Conservation (phyloP, 2,329 filamentous ascomycete species). For the Sodiomyces alkalinus region DNA sequence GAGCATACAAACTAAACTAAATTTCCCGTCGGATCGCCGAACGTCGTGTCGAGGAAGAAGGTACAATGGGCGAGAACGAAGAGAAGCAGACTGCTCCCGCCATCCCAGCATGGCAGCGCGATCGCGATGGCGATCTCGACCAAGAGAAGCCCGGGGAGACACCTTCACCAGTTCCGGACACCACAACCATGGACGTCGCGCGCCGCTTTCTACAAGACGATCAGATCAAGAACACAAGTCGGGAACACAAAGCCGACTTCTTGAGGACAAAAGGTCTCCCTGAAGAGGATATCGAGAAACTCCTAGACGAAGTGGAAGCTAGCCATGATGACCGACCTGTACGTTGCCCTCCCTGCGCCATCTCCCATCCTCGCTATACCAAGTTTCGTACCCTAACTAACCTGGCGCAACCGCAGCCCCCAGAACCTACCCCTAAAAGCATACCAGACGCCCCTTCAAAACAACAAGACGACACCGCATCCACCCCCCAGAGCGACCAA, state of each 20-base stretch:
- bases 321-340: too few relatives aligned
- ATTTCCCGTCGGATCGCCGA: too few relatives aligned
- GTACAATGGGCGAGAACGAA: too few relatives aligned
- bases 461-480: slow-evolving; percentile 3
- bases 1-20: too few relatives aligned
- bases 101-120: too few relatives aligned
- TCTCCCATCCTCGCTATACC: too few relatives aligned
- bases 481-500: slow-evolving; percentile 22
- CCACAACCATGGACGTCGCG: slow-evolving; percentile 47
- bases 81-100: slow-evolving; percentile 6
- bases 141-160: slow-evolving; percentile 18
- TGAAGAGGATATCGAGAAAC: slow-evolving; percentile 48
- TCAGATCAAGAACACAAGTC: slow-evolving; percentile 50
- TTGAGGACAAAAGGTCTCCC: slow-evolving; percentile 61
- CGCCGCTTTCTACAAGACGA: slow-evolving; percentile 63
- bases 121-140: too few relatives aligned
- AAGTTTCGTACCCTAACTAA: background rate
- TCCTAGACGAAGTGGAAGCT: slow-evolving; percentile 31
- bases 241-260: slow-evolving; percentile 62
- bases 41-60: too few relatives aligned
- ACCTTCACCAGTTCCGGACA: too few relatives aligned
- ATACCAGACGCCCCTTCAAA: slow-evolving; percentile 1
- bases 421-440: slow-evolving; percentile 1
- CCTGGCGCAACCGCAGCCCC: background rate
- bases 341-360: background rate